Evolutionary conservation across 1,284 basidiomycete genomes (phyloP), one percentile per base, ranked within the genome.

Genomic region (Spongispora temasekensis): DNA sequence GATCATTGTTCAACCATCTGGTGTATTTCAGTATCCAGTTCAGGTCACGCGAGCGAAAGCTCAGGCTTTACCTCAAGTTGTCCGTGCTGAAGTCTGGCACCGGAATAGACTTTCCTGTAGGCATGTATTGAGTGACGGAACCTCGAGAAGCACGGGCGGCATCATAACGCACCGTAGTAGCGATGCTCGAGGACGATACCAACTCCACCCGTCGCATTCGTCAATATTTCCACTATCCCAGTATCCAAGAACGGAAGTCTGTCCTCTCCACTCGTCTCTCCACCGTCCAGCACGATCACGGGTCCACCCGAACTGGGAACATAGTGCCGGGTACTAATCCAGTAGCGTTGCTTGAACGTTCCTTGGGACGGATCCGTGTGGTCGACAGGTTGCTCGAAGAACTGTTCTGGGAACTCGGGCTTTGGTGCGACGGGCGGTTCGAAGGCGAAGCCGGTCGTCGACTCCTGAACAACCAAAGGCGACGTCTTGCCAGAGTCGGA

Each of bases 111-210:
- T 86, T 76, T 46, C 96, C 96, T 92, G 69, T 67, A n/a, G n/a
- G n/a, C 72, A 48, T 46, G 40, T 19, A 37, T 60, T 12, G 50
- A 42, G 42, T 10, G 2, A 52, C 25, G n/a, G n/a, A n/a, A n/a
- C 3, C 23, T 10, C 21, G 40, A 12, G 5, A 9, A 37, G 27
- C 50, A 58, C 37, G n/a, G 58, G 6, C 15, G 34, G 9, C 69
- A 71, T 59, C 61, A 55, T n/a, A 64, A 73, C 72, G 56, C 68
- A 83, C 93, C 92, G 71, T 92, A 93, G 73, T 90, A 94, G 64
- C 95, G 83, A 73, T 97, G 95, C 72, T 99, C 97, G 31, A 98
- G 81, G 10, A 98, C 86, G 51, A 99, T 83, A n/a, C 90, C 89
- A 8, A 93, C 76, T 5, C 97, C 97, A 23, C 88, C 86, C 0